phyloP scores from a whole-genome alignment of 257 asterid species.

The Nicotiana obtusifolia region DNA sequence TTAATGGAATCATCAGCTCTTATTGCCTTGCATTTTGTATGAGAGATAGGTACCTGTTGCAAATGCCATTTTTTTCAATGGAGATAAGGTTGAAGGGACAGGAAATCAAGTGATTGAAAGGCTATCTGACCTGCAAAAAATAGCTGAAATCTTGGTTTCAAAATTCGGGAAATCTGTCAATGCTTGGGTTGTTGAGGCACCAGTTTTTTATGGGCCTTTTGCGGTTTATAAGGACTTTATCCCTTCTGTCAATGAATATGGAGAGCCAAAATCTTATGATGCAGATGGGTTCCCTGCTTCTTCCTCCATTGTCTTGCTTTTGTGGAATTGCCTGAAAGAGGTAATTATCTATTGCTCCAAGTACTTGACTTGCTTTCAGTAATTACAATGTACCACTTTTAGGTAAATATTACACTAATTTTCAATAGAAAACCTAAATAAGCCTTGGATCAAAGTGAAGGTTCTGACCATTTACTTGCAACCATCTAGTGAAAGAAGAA shows the following conservation, averaged over 20 bases:
- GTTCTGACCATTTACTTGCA: not conserved
- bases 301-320: conserved; percentile 54
- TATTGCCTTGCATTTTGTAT: not conserved
- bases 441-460: not conserved
- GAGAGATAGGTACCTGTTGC: conserved; percentile 72
- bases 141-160: conserved; percentile 70
- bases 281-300: conserved; percentile 85
- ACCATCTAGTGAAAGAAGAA: not conserved
- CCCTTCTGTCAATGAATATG: conserved; percentile 60
- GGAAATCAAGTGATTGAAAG: conserved; percentile 79
- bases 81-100: conserved; percentile 76
- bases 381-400: not conserved
- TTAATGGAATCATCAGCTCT: not conserved
- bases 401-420: not conserved
- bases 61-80: conserved; percentile 77
- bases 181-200: conserved; percentile 84
- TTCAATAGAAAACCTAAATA: not conserved
- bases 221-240: conserved; percentile 88
- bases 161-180: conserved; percentile 79
- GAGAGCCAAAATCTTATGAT: conserved; percentile 78
- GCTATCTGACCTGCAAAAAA: conserved; percentile 65
- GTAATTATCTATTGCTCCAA: conserved; percentile 20
- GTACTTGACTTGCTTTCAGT: not conserved
- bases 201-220: conserved; percentile 73
- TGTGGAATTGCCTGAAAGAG: conserved; percentile 67